Percentiles rank a stretch among this genome's conserved stretches.
Conservation (phyloP, 2,329 filamentous ascomycete genomes). For the Ophiostoma piceae region DNA sequence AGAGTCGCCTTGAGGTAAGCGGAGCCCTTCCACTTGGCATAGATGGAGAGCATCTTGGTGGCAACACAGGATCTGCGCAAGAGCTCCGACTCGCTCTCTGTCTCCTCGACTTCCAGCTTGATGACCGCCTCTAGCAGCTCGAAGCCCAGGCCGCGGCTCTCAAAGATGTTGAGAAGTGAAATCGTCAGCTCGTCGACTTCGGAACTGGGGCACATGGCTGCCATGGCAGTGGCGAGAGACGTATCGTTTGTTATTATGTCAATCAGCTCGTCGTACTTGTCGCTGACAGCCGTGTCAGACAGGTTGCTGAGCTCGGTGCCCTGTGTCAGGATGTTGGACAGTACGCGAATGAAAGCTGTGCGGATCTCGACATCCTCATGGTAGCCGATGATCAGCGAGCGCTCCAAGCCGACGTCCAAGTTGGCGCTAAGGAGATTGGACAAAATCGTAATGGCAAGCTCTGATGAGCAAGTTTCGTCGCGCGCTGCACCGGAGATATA, state of each 20-base stretch:
- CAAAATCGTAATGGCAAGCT: slow-evolving; percentile 61
- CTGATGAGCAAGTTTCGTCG: slow-evolving; percentile 55
- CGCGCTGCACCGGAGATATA: slow-evolving; percentile 37
- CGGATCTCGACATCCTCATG: slow-evolving; percentile 65
- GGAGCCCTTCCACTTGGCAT: slow-evolving; percentile 65
- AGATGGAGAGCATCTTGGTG: slow-evolving; percentile 68
- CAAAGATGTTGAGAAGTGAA: slow-evolving; percentile 64
- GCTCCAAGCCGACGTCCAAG: slow-evolving; percentile 65
- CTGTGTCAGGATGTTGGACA: slow-evolving; percentile 66
- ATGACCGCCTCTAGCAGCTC: slow-evolving; percentile 61
- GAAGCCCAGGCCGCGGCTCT: slow-evolving; percentile 59
- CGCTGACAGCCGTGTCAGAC: slow-evolving; percentile 61
- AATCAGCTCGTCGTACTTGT: slow-evolving; percentile 63
- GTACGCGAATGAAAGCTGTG: slow-evolving; percentile 63
- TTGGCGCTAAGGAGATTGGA: slow-evolving; percentile 66
- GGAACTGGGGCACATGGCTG: slow-evolving; percentile 59
- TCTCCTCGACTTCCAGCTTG: slow-evolving; percentile 63
- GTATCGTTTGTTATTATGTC: slow-evolving; percentile 59
- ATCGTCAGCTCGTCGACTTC: slow-evolving; percentile 66
- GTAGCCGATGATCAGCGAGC: slow-evolving; percentile 64
- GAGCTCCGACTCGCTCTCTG: slow-evolving; percentile 64
- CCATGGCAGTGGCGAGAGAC: slow-evolving; percentile 58
- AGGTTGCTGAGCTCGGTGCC: slow-evolving; percentile 66
- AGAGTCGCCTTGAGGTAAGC: slow-evolving; percentile 59
- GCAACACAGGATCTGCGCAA: slow-evolving; percentile 63